Percentiles rank a stretch among this genome's conserved stretches.
phyloP scores from a whole-genome alignment of 768 basidiomycete species.

The Grammothele lineata region DNA sequence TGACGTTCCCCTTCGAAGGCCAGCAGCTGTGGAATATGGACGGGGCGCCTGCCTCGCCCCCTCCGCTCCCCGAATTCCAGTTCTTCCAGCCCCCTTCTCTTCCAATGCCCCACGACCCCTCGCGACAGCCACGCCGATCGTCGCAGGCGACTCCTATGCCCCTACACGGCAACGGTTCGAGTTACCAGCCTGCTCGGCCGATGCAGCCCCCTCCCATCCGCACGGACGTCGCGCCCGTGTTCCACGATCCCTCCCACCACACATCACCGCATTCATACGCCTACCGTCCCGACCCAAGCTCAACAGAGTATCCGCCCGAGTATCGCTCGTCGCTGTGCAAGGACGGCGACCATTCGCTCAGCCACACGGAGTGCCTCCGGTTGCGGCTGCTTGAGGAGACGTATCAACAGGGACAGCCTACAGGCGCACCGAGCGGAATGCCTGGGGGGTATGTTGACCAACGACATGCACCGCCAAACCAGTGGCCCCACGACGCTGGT shows the following conservation, averaged over 20 bases:
- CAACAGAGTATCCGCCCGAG: slow-evolving; percentile 3
- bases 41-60: slow-evolving; percentile 14
- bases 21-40: slow-evolving; percentile 16
- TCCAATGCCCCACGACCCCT: too few species aligned
- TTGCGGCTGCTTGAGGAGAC: slow-evolving; percentile 13
- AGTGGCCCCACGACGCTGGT: too few species aligned
- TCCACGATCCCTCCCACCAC: neutral
- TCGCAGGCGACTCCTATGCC: too few species aligned
- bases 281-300: too few species aligned
- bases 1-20: slow-evolving; percentile 8
- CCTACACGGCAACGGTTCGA: too few species aligned
- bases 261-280: too few species aligned
- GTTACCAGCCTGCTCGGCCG: neutral
- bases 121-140: neutral
- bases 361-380: slow-evolving; percentile 13
- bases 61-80: slow-evolving; percentile 9
- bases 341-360: slow-evolving; percentile 1
- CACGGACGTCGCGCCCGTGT: neutral
- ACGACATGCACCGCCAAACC: too few species aligned
- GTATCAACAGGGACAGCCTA: too few species aligned
- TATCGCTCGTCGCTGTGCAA: slow-evolving; percentile 10
- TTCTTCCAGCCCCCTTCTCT: slow-evolving; percentile 6
- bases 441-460: too few species aligned
- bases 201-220: neutral
- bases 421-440: too few species aligned